Base-by-base conservation (phyloP, 108 stramenopile species). In the Poteriospumella lacustris region DNA sequence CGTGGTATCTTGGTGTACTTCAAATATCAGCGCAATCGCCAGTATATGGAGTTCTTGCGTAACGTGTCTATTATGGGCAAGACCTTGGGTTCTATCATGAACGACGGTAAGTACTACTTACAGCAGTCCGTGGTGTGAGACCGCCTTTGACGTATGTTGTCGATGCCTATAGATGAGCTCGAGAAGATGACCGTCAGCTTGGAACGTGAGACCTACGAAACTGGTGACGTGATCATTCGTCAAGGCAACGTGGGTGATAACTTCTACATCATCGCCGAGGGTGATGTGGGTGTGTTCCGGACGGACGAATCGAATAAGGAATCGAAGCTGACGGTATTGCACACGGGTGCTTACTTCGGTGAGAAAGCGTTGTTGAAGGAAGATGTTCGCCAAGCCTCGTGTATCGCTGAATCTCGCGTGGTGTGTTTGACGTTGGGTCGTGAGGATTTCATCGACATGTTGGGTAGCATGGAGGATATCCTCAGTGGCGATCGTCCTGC, bases 331-430 rank as follows among this genome's bases (percentile, higher is more conserved):
- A 38, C 70, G 9, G 47, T 56, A 19, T 38, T 73, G 5, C 5
- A 5, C 5, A 36, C 26, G 36, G 70, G 70, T 38, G 70, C 40
- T 12, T 73, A 73, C 42, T 73, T 73, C 31, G 70, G 70, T 42
- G 60, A 98, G 80, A 89, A 93, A 39, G 97, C 97, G 36, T 87
- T 98, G 31, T 89, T 96, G 58, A 94, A 93, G 3, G 95, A 95
- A 43, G 95, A 96, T 58, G 75, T 76, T 1, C 75, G 80, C 19
- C 76, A 76, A 76, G 80, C 80, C 31, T 79, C 80, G 1, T 81
- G 80, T 75, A 79, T 81, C 1, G 80, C 80, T 28, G n/a, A 76
- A n/a, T 58, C 76, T 1, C 31, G 41, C 0, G 79, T 79, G 24
- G 33, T 78, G 0, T 76, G 73, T 34, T 33, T 81, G 31, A 76